phyloP scores from a whole-genome alignment of 2,329 filamentous ascomycete genomes.

The Ambrosiella xylebori region DNA sequence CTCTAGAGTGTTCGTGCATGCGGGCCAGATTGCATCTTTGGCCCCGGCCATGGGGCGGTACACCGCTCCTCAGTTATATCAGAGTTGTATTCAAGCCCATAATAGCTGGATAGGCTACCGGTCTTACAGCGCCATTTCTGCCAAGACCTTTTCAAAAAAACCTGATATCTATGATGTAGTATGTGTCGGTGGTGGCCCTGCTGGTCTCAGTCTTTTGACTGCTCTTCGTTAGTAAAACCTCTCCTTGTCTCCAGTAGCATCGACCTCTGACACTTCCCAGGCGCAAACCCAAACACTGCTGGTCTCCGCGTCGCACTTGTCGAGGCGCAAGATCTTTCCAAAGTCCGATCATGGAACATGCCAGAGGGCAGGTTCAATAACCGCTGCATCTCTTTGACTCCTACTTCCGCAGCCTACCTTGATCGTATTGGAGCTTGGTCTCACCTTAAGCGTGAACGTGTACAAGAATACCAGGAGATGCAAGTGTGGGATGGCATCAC shows the following conservation, averaged over 20 bases:
- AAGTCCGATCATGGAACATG: slow-evolving; percentile 48
- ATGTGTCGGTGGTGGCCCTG: slow-evolving; percentile 76
- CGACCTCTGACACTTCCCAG: slow-evolving; percentile 26
- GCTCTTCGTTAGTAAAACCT: slow-evolving; percentile 46
- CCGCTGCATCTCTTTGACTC: slow-evolving; percentile 87
- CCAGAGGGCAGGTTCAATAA: slow-evolving; percentile 65
- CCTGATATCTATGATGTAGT: slow-evolving; percentile 79
- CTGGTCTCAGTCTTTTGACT: slow-evolving; percentile 66
- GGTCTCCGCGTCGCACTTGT: slow-evolving; percentile 72
- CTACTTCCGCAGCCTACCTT: slow-evolving; percentile 68
- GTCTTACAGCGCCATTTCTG: slow-evolving; percentile 1
- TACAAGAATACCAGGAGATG: slow-evolving; percentile 89
- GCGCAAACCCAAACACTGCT: slow-evolving; percentile 56
- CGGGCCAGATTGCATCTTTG: background rate
- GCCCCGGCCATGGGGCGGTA: background rate
- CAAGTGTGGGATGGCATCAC: slow-evolving; percentile 95
- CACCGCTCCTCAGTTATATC: background rate
- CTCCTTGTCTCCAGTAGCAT: background rate
- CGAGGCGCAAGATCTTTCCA: slow-evolving; percentile 71
- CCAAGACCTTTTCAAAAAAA: slow-evolving; percentile 21
- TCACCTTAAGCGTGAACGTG: slow-evolving; percentile 52
- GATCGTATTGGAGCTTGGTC: slow-evolving; percentile 71
- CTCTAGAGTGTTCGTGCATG: background rate
- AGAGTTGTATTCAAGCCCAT: background rate
- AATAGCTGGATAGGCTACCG: background rate